These are phyloP conservation scores for Trichoderma pleuroti DNA, from an alignment of 2,329 filamentous ascomycete species.

Conservation along the genomic window DNA sequence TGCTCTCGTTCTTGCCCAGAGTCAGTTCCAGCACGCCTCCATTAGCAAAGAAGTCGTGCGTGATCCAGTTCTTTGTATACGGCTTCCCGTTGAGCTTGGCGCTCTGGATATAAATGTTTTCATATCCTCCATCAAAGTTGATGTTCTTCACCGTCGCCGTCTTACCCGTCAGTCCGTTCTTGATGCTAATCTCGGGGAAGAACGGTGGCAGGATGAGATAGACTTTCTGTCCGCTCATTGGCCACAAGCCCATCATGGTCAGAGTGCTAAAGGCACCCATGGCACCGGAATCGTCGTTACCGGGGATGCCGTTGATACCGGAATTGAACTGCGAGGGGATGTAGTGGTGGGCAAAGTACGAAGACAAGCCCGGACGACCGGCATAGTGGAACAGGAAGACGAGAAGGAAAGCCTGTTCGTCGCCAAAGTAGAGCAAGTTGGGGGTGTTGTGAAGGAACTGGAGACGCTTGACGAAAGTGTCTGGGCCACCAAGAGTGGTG, in stretches of 20 bases:
- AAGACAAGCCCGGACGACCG: slow-evolving; percentile 56
- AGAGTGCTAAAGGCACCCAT: slow-evolving; percentile 52
- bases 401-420: slow-evolving; percentile 53
- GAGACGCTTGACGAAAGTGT: slow-evolving; percentile 56
- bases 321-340: slow-evolving; percentile 67
- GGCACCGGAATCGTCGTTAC: slow-evolving; percentile 51
- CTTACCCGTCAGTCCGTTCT: slow-evolving; percentile 26
- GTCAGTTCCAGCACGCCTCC: slow-evolving; percentile 56
- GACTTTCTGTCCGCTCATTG: slow-evolving; percentile 51
- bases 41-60: slow-evolving; percentile 56
- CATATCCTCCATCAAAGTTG: slow-evolving; percentile 41
- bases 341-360: slow-evolving; percentile 57
- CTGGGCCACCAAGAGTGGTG: slow-evolving; percentile 54
- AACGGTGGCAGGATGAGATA: slow-evolving; percentile 52
- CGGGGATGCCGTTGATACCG: slow-evolving; percentile 53
- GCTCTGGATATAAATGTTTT: slow-evolving; percentile 56
- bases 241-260: slow-evolving; percentile 52
- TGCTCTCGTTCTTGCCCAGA: slow-evolving; percentile 50
- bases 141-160: slow-evolving; percentile 30
- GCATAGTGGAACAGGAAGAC: slow-evolving; percentile 62
- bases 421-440: slow-evolving; percentile 65
- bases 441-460: slow-evolving; percentile 60
- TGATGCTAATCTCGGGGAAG: slow-evolving; percentile 44
- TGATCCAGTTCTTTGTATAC: slow-evolving; percentile 58
- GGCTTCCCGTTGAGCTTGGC: slow-evolving; percentile 52